Conservation (phyloP, 352 stramenopile genomes). For the Ophiocytium majus region DNA sequence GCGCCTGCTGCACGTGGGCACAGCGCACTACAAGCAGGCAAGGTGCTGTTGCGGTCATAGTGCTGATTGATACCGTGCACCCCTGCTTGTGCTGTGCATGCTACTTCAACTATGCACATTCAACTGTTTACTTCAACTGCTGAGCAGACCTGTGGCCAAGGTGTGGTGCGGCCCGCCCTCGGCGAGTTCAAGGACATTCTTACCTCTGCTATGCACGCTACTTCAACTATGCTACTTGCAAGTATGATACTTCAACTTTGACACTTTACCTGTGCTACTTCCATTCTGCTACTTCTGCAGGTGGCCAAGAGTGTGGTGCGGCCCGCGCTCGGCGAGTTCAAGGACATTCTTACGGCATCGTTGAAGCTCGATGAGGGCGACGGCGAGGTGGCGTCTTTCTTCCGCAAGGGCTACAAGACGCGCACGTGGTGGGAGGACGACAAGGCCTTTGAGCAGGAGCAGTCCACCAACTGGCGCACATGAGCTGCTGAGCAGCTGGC, state of each 20-base stretch:
- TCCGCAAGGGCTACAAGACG: conserved; percentile 54
- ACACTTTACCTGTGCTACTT: neutral
- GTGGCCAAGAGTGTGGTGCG: conserved; percentile 21
- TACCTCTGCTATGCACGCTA: too few relatives aligned
- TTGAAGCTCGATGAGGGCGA: conserved; percentile 47
- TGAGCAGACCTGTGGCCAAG: conserved; percentile 20
- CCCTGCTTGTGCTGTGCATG: too few relatives aligned
- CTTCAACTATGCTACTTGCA: too few relatives aligned
- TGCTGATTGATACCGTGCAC: too few relatives aligned
- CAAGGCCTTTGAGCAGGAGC: conserved; percentile 20
- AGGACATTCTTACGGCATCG: conserved; percentile 40
- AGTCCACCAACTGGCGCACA: conserved; percentile 44
- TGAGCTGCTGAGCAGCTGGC: neutral
- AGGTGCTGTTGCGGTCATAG: too few relatives aligned
- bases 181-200: conserved; percentile 56
- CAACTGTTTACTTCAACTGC: too few relatives aligned
- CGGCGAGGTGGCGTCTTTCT: conserved; percentile 40
- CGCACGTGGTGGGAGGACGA: conserved; percentile 46
- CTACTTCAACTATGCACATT: too few relatives aligned
- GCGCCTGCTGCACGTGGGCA: conserved; percentile 71
- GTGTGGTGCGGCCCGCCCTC: conserved; percentile 24
- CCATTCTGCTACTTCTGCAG: conserved; percentile 19
- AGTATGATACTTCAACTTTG: too few relatives aligned
- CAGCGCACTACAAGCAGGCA: conserved; percentile 52
- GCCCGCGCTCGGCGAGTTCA: conserved; percentile 48